Evolutionary conservation across 1,284 basidiomycete genomes (phyloP).

Genomic region (Ustilago hordei): DNA sequence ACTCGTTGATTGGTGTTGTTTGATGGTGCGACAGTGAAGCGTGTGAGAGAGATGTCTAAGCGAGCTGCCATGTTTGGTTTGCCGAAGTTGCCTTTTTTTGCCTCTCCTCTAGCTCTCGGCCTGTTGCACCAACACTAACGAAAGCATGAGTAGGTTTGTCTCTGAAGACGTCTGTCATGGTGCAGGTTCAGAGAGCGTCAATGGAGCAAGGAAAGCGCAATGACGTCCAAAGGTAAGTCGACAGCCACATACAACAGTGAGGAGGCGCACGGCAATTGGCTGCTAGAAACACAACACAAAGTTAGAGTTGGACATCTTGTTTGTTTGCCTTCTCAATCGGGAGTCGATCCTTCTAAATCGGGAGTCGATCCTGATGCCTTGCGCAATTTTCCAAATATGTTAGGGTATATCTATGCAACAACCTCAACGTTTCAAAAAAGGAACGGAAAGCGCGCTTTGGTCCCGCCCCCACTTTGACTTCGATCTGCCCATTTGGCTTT

Average conservation of each 20-base stretch:
- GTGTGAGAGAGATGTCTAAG: slow-evolving; percentile 7
- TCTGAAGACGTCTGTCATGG: neutral
- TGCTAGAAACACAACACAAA: neutral
- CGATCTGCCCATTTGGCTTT: neutral
- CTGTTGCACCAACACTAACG: no score
- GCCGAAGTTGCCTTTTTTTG: neutral
- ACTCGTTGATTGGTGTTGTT: neutral
- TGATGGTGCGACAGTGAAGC: neutral
- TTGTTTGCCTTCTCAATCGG: neutral
- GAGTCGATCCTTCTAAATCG: neutral
- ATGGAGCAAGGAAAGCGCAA: neutral
- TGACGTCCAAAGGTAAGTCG: slow-evolving; percentile 8
- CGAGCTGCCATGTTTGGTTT: slow-evolving; percentile 21
- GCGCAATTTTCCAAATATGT: neutral
- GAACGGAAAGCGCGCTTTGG: neutral
- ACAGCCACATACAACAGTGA: neutral
- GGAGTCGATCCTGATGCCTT: neutral
- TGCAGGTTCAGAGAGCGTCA: neutral
- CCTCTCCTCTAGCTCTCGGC: neutral
- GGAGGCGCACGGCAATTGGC: neutral
- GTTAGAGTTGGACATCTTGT: slow-evolving; percentile 15
- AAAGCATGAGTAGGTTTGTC: no score
- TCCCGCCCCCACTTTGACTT: neutral
- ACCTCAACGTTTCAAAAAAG: neutral
- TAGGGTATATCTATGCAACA: neutral